These are phyloP conservation scores for Sarocladiaceae sp. DNA, from an alignment of 2,329 filamentous ascomycete species.

Conservation along the genomic window DNA sequence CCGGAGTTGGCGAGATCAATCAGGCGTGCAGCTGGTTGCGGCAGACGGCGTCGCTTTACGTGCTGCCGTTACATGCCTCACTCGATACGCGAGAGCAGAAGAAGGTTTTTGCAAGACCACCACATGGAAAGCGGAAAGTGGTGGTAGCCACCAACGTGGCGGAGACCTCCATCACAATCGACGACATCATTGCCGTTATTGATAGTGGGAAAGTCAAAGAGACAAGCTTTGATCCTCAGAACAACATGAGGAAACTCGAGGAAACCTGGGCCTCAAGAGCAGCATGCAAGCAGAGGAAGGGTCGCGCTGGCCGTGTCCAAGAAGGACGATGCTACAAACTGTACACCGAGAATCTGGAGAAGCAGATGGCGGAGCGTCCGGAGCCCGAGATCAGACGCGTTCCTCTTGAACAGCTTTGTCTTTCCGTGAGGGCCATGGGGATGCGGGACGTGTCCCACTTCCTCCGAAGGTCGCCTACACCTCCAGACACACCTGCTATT, in stretches of 20 bases:
- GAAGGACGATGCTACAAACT: constrained; percentile 93
- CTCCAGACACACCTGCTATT: constrained; percentile 78
- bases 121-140: constrained; percentile 78
- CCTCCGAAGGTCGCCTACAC: constrained; percentile 79
- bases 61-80: constrained; percentile 85
- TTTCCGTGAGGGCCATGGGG: constrained; percentile 94
- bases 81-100: constrained; percentile 84
- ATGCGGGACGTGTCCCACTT: constrained; percentile 76
- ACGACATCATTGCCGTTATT: constrained; percentile 93
- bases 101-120: constrained; percentile 72
- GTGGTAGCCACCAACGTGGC: constrained; percentile 95
- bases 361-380: constrained; percentile 78
- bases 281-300: constrained; percentile 88
- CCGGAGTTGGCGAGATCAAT: constrained; percentile 87
- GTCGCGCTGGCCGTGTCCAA: constrained; percentile 87
- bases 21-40: constrained; percentile 65
- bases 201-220: constrained; percentile 95
- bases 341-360: constrained; percentile 80
- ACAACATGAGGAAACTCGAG: constrained; percentile 88
- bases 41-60: constrained; percentile 57
- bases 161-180: constrained; percentile 97
- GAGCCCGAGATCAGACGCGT: constrained; percentile 93
- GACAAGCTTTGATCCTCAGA: constrained; percentile 85
- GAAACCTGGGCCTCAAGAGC: constrained; percentile 94
- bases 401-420: constrained; percentile 85